Percentiles rank a stretch among this genome's conserved stretches.
Evolutionary conservation across 768 basidiomycete species (phyloP).

Genomic region (Mrakia gelida): DNA sequence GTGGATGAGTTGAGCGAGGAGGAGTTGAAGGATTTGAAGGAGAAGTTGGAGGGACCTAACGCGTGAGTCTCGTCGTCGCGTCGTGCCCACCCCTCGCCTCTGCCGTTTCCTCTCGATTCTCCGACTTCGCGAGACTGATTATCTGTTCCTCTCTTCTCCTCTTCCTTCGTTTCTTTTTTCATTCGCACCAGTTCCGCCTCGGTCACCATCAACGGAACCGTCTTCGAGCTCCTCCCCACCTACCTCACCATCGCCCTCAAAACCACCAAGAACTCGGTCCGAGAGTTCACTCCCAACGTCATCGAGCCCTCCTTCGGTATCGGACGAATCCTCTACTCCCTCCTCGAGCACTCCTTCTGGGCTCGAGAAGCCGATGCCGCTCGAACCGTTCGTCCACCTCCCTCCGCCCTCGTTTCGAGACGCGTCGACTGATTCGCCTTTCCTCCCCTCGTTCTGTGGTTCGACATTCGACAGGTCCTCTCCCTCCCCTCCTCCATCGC

Average conservation of each 20-base stretch:
- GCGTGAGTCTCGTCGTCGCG: slow-evolving; percentile 1
- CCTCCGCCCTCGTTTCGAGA: not conserved
- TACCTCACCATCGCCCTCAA: slow-evolving; percentile 72
- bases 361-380: slow-evolving; percentile 84
- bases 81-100: not conserved
- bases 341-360: slow-evolving; percentile 97
- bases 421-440: not conserved
- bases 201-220: slow-evolving; percentile 58
- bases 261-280: slow-evolving; percentile 84
- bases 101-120: too few species aligned
- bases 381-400: slow-evolving; percentile 62
- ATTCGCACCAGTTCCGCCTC: slow-evolving; percentile 45
- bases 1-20: slow-evolving; percentile 66
- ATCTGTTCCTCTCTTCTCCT: not conserved
- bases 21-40: slow-evolving; percentile 61
- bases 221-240: slow-evolving; percentile 67
- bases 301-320: slow-evolving; percentile 98
- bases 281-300: slow-evolving; percentile 94
- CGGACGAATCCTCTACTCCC: slow-evolving; percentile 86
- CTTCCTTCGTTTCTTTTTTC: too few species aligned
- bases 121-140: not conserved
- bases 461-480: slow-evolving; percentile 62
- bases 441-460: not conserved
- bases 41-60: slow-evolving; percentile 52
- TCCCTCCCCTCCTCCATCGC: slow-evolving; percentile 85